Base-by-base conservation (phyloP, 768 basidiomycete species). In the Coprinopsis marcescibilis region DNA sequence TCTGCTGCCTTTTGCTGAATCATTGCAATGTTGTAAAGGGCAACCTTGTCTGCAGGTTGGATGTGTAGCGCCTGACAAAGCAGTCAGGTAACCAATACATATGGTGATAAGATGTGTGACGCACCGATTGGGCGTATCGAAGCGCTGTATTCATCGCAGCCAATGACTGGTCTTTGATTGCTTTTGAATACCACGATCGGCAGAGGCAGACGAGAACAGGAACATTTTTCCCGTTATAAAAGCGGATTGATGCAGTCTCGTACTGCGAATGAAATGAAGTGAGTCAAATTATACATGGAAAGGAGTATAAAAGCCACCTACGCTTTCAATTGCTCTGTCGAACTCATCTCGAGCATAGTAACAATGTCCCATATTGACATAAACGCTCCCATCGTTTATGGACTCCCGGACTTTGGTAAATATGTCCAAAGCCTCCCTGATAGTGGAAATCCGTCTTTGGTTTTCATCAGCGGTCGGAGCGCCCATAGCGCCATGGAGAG, bases 1-100 rank as follows among this genome's bases (percentile, higher is more conserved):
- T 97, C 95, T 0, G 91, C 89, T 0, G 89, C 84, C 65, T 97
- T 97, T 62, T 99, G 96, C 63, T 94, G 85, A 26, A 98, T 92
- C 87, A 99, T 94, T 45, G 95, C 94, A 56, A 97, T 89, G 63
- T 99, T 98, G 67, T 94, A 98, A 34, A 91, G 51, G 42, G 86
- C 81, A 2, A 91, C 88, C 60, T 94, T 93, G 68, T 99, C 96
- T 46, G 73, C 77, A 0, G 93, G 92, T 53, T 86, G 82, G 4
- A 92, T 65, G 52, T 89, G 85, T 13, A 87, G 70, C 1, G 94
- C 93, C 94, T 97, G 52, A 3, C 36, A 7, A 43, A 21, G 8
- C 21, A 47, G 19, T 56, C 52, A 44, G 29, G 14, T 14, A 26
- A 39, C 17, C 21, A 15, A 4, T 5, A 27, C 7, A 36, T 7